A percentile compares a stretch with the other conserved stretches of the same genome.
These are phyloP conservation scores for Lenwebbia sp. DNA, from an alignment of 345 rosid species.

Conservation along the genomic window DNA sequence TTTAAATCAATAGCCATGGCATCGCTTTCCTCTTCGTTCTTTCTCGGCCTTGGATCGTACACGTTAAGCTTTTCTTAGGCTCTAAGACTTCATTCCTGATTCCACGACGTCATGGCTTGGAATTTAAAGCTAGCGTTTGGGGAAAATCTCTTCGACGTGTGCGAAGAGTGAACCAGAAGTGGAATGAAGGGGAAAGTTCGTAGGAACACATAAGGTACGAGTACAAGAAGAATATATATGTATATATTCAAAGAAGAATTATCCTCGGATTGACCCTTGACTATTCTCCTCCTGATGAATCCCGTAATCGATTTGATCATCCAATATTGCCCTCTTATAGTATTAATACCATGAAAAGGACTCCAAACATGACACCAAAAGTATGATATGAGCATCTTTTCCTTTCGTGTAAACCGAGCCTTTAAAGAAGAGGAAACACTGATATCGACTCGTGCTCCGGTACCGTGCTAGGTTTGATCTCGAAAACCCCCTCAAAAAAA, in stretches of 20 bases:
- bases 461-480: background rate
- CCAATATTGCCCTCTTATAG: background rate
- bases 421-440: background rate
- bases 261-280: background rate
- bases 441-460: fast-evolving
- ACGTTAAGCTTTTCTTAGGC: background rate
- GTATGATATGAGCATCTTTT: background rate
- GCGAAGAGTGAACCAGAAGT: background rate
- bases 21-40: background rate
- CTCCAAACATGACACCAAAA: background rate
- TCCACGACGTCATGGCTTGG: background rate
- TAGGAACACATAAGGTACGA: background rate
- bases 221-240: background rate
- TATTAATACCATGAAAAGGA: background rate
- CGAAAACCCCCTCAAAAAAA: background rate
- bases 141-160: background rate
- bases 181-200: background rate
- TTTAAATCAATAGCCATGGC: background rate
- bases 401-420: background rate
- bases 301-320: background rate
- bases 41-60: background rate
- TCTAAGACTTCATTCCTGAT: background rate
- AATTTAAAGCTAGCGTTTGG: background rate
- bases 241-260: background rate
- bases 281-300: background rate